These are phyloP conservation scores for Penicillium dipodomyicola DNA, from an alignment of 495 filamentous ascomycete species.

Conservation along the genomic window DNA sequence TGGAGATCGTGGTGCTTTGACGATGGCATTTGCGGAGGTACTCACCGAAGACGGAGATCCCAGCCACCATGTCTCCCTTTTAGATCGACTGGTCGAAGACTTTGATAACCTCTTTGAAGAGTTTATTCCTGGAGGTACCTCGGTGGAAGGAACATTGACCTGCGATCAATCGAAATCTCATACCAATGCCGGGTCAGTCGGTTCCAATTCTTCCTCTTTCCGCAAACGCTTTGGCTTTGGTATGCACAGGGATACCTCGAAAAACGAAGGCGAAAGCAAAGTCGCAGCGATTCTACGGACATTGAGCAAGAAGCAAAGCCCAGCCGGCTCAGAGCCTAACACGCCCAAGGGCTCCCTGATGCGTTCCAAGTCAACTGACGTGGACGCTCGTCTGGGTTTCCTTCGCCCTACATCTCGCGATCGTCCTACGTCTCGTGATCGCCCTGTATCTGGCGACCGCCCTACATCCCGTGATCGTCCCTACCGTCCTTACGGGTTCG, in stretches of 20 bases:
- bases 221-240: constrained; percentile 80
- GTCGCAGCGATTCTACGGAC: constrained; percentile 80
- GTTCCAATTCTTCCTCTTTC: constrained; percentile 77
- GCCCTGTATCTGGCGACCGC: constrained; percentile 44
- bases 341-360: constrained; percentile 63
- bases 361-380: constrained; percentile 81
- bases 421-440: constrained; percentile 39
- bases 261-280: constrained; percentile 65
- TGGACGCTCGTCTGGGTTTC: constrained; percentile 51
- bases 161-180: constrained; percentile 51
- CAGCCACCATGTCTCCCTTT: constrained; percentile 80
- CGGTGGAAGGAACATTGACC: constrained; percentile 42
- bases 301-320: constrained; percentile 76
- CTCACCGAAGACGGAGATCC: constrained; percentile 74
- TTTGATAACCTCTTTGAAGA: constrained; percentile 84
- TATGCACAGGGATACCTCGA: constrained; percentile 68
- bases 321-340: constrained; percentile 52
- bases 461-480: constrained; percentile 44
- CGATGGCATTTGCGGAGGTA: constrained; percentile 85
- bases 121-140: constrained; percentile 47
- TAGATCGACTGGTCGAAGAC: constrained; percentile 92
- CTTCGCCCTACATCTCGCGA: constrained; percentile 68
- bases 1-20: constrained; percentile 85
- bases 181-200: constrained; percentile 55
- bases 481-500: constrained; percentile 55